Base-by-base conservation (phyloP, 768 basidiomycete species). In the Lentinus brumalis region DNA sequence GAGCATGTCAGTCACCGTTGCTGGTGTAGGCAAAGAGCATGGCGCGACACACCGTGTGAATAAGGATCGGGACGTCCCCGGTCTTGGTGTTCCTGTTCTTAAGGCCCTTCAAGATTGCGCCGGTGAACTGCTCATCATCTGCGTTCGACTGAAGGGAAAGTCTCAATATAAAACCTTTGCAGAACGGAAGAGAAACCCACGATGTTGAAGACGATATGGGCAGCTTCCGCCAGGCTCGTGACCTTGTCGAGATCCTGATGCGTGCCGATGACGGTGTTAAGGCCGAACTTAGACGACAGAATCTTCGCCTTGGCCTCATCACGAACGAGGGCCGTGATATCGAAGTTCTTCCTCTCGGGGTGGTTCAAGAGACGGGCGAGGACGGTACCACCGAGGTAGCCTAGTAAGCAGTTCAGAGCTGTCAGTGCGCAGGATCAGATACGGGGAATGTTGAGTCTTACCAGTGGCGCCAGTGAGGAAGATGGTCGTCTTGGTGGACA, bases 371-470 rank as follows among this genome's bases (percentile, higher is more conserved):
- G 74, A 32, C 76, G 77, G 3, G 75, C 61, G 1, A 86, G 75
- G 32, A 84, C 81, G 5, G 79, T 78, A 14, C 83, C 85, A 1
- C 84, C 83, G 50, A 85, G 81, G 67, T 85, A 86, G 7, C 84
- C 84, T 81, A 35, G 6, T 14, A n/a, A n/a, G n/a, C n/a, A n/a
- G n/a, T n/a, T 14, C 53, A 68, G 39, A 56, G 26, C 7, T 16
- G 21, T 26, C 16, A 31, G 57, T n/a, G 3, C n/a, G 29, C 11
- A 10, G 29, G 14, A 18, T 26, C 18, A 30, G 26, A 44, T n/a
- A 21, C 35, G 7, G n/a, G 16, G 12, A 31, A 10, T 10, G 4
- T 11, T 1, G 10, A 18, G 8, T 35, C 15, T 18, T 10, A 77
- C 81, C 80, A 10, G 81, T 81, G 11, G 75, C 78, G 29, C 80